Percentiles rank a stretch among this genome's conserved stretches.
Conservation (phyloP, 805 yeast species). For the Pachysolen tannophilus region DNA sequence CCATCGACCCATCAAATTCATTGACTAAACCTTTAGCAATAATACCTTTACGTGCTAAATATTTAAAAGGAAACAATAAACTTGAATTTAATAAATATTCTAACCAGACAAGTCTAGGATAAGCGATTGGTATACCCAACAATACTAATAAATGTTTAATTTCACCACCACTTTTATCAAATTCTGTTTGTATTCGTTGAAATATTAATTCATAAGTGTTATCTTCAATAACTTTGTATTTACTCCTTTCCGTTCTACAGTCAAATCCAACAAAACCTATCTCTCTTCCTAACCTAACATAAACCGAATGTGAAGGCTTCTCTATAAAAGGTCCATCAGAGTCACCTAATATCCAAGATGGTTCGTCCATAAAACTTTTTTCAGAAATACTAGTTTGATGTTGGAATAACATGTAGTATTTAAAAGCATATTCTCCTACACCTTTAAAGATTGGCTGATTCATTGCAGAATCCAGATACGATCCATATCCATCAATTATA, state of each 20-base stretch:
- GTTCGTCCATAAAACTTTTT: constrained; percentile 29
- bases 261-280: constrained; percentile 76
- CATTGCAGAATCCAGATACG: constrained; percentile 76
- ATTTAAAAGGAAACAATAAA: constrained; percentile 56
- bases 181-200: constrained; percentile 48
- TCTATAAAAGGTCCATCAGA: constrained; percentile 61
- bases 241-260: constrained; percentile 85
- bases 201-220: constrained; percentile 58
- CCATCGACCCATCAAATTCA: constrained; percentile 88
- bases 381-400: constrained; percentile 59
- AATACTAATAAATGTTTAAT: constrained; percentile 73
- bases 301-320: constrained; percentile 59
- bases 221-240: constrained; percentile 44
- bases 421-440: constrained; percentile 74
- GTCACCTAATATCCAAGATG: constrained; percentile 56
- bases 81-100: constrained; percentile 65
- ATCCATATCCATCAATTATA: constrained; percentile 93
- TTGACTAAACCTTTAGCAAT: constrained; percentile 70
- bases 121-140: constrained; percentile 92
- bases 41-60: constrained; percentile 52
- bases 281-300: constrained; percentile 65
- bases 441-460: constrained; percentile 53
- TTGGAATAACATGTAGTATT: constrained; percentile 86
- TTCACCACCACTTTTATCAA: constrained; percentile 38
- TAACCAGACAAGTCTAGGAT: constrained; percentile 89